Evolutionary conservation across 768 basidiomycete genomes (phyloP).

Genomic region (Tubosaeta brunneosetosa): DNA sequence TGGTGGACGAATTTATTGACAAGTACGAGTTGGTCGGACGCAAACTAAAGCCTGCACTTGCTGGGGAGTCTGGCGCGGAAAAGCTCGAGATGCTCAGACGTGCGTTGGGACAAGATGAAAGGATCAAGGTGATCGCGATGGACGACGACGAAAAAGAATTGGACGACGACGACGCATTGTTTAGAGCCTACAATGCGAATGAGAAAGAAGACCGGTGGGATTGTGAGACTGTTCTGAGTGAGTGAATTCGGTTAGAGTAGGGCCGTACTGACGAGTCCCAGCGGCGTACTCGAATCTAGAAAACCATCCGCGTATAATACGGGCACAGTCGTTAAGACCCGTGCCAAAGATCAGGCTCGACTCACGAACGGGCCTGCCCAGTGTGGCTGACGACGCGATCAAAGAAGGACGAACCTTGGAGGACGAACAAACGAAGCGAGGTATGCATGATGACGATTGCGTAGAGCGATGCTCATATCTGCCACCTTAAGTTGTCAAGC

Average conservation of each 20-base stretch:
- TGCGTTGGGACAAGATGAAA: constrained; percentile 67
- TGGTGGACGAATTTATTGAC: constrained; percentile 91
- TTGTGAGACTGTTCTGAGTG: constrained; percentile 92
- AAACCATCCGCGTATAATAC: constrained; percentile 90
- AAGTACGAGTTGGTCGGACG: constrained; percentile 89
- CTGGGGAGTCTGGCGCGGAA: constrained; percentile 66
- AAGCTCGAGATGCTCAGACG: constrained; percentile 78
- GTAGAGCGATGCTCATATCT: constrained; percentile 1
- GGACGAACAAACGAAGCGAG: constrained; percentile 19
- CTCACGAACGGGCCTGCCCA: constrained; percentile 72
- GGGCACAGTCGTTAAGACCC: constrained; percentile 50
- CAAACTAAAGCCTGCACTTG: constrained; percentile 73
- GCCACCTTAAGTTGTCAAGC: constrained; percentile 14
- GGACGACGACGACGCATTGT: constrained; percentile 38
- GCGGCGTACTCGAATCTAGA: constrained; percentile 97
- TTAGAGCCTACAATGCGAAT: constrained; percentile 33
- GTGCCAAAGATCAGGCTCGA: constrained; percentile 68
- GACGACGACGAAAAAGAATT: constrained; percentile 44
- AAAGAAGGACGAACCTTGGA: constrained; percentile 10
- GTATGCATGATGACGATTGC: constrained; percentile 15
- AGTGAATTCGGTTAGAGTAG: constrained; percentile 26
- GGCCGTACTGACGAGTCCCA: constrained; percentile 30
- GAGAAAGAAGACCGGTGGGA: constrained; percentile 85
- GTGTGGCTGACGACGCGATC: constrained; percentile 33
- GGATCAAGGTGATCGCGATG: constrained; percentile 42